phyloP scores from a whole-genome alignment of 108 stramenopile genomes.

The Asterionellopsis glacialis region DNA sequence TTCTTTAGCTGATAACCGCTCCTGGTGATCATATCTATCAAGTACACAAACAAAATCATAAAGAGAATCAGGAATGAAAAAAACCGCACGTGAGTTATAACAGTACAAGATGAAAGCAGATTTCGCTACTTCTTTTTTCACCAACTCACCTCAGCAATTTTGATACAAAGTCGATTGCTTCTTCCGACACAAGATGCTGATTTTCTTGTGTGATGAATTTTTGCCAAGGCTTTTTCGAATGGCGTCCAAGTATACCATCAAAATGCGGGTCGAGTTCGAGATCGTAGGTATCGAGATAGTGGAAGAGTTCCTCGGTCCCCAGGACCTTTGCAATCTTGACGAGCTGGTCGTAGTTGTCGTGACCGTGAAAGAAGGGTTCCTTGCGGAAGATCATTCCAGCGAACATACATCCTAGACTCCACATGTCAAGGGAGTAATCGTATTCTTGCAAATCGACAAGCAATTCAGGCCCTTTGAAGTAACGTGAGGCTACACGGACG shows the following conservation, averaged over 20 bases:
- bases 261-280: constrained; percentile 96
- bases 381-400: constrained; percentile 99
- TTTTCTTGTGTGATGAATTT: constrained; percentile 97
- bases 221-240: constrained; percentile 97
- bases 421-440: constrained; percentile 99
- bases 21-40: constrained; percentile 94
- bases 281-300: constrained; percentile 95
- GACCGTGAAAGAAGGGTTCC: constrained; percentile 98
- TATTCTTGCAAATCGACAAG: constrained; percentile 99
- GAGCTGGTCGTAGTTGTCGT: constrained; percentile 99
- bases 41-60: constrained; percentile 23
- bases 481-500: constrained; percentile 98
- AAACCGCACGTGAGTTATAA: not conserved
- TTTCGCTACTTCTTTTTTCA: not conserved
- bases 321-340: constrained; percentile 98
- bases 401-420: constrained; percentile 99
- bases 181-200: constrained; percentile 95
- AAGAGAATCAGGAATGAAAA: not conserved
- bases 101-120: not conserved
- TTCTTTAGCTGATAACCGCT: constrained; percentile 96
- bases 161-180: constrained; percentile 94
- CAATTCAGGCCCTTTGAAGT: constrained; percentile 99
- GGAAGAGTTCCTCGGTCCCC: constrained; percentile 96
- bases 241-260: constrained; percentile 94
- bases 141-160: constrained; percentile 65